Evolutionary conservation across 2,329 filamentous ascomycete species (phyloP).

Genomic region (Nemania serpens): DNA sequence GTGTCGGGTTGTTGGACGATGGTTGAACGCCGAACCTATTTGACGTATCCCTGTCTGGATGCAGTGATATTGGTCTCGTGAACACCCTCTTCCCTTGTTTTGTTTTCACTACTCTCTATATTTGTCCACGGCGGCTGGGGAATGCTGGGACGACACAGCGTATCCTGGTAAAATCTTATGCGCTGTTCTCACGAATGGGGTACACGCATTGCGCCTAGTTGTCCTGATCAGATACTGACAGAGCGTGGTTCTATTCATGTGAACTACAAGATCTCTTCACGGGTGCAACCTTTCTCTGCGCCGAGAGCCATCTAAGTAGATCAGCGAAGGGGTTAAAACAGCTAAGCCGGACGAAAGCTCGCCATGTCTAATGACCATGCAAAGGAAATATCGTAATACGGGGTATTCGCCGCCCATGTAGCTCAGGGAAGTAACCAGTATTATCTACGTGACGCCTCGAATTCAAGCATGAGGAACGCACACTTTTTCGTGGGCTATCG

Average conservation of each 20-base stretch:
- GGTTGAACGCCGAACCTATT: too few relatives aligned
- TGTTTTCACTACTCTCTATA: background rate
- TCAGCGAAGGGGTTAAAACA: too few relatives aligned
- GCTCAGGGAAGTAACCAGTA: conserved; percentile 9
- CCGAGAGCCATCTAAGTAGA: too few relatives aligned
- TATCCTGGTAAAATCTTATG: background rate
- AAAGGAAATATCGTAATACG: background rate
- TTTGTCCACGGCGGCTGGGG: background rate
- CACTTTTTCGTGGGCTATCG: background rate
- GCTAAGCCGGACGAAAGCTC: too few relatives aligned
- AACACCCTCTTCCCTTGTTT: background rate
- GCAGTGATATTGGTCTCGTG: background rate
- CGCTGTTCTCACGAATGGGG: too few relatives aligned
- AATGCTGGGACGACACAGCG: background rate
- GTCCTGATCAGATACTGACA: background rate
- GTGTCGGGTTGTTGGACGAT: too few relatives aligned
- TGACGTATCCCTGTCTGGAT: too few relatives aligned
- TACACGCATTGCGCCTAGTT: background rate
- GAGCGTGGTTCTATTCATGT: too few relatives aligned
- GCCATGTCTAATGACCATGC: too few relatives aligned
- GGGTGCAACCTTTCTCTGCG: too few relatives aligned
- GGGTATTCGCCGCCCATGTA: conserved; percentile 35
- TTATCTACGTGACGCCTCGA: background rate
- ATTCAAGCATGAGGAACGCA: conserved; percentile 1
- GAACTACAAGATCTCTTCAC: too few relatives aligned